phyloP scores from a whole-genome alignment of 2,329 filamentous ascomycete species.

The Diaporthe helianthi region DNA sequence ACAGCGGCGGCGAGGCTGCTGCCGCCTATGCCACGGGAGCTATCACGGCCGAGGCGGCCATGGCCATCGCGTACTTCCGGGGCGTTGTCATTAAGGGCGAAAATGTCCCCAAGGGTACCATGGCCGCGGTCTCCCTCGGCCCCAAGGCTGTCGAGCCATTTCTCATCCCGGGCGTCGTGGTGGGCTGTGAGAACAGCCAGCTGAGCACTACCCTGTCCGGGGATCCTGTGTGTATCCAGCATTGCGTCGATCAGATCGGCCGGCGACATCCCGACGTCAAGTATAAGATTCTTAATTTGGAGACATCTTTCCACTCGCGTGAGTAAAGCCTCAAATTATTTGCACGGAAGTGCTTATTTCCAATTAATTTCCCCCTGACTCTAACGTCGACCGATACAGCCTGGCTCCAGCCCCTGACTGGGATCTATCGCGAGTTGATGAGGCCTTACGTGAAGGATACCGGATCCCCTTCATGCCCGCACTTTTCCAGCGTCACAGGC shows the following conservation, averaged over 20 bases:
- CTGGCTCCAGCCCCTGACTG: neutral
- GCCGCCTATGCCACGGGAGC: constrained; percentile 49
- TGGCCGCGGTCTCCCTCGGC: constrained; percentile 37
- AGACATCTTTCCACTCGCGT: constrained; percentile 24
- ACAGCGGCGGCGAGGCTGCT: constrained; percentile 48
- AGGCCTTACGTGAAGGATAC: constrained; percentile 32
- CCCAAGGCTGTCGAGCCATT: neutral
- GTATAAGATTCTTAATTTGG: constrained; percentile 17
- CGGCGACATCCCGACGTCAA: neutral
- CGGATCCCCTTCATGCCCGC: neutral
- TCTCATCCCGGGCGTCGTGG: constrained; percentile 5
- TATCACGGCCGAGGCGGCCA: constrained; percentile 34
- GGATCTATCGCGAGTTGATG: neutral
- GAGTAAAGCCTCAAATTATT: too few relatives aligned
- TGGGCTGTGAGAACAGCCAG: constrained; percentile 30
- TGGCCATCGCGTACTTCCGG: constrained; percentile 37
- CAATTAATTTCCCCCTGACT: too few relatives aligned
- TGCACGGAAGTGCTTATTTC: too few relatives aligned
- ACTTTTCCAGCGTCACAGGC: constrained; percentile 17
- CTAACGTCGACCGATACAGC: neutral
- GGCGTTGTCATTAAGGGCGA: constrained; percentile 31
- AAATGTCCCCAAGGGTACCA: constrained; percentile 32
- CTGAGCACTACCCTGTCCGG: constrained; percentile 24
- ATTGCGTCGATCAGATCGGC: neutral
- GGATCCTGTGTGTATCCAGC: constrained; percentile 33